Evolutionary conservation across 352 stramenopile species (phyloP), one percentile per base, ranked within the genome.

Genomic region (Saprolegnia parasitica): DNA sequence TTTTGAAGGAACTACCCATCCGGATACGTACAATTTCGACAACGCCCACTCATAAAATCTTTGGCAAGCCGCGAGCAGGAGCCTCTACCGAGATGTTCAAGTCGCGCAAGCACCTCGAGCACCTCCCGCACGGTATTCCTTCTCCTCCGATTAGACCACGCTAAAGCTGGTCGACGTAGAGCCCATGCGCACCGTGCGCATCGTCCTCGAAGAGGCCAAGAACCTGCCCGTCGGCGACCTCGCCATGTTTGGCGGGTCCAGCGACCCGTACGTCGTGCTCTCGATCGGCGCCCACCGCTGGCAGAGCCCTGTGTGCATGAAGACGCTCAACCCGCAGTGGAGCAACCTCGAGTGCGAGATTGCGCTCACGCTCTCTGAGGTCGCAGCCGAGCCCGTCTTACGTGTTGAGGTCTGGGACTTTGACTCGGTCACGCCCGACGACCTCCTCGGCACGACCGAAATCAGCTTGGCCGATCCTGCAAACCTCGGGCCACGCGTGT

Each of bases 241-340:
- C 29, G n/a, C 47, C 9, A 37, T 70, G 11, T 16, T 40, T 15
- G 63, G 63, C 24, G 63, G 63, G 15, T n/a, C 29, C 8, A 70
- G 63, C 29, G 63, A 70, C 39, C 63, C 63, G 5, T 70, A 70
- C 39, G 21, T 70, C n/a, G 26, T 54, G 5, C 45, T 70, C 21
- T 21, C 16, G 29, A 18, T 70, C 26, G 54, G 46, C 5, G 63
- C 32, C 39, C 63, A 62, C 26, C 29, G 13, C 11, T 49, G 54
- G 46, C 47, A 52, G 29, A 70, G 63, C 23, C 23, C 63, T n/a
- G 50, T 70, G 16, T 37, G 47, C 21, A 57, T 49, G 11, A 55
- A 70, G 0, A 40, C 63, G 39, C 21, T 60, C 46, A 46, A 70
- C 35, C 63, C 63, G 40, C 45, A 37, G 40, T 70, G 63, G 63